Base-by-base conservation (phyloP, 495 filamentous ascomycete genomes). In the Neurospora terricola region DNA sequence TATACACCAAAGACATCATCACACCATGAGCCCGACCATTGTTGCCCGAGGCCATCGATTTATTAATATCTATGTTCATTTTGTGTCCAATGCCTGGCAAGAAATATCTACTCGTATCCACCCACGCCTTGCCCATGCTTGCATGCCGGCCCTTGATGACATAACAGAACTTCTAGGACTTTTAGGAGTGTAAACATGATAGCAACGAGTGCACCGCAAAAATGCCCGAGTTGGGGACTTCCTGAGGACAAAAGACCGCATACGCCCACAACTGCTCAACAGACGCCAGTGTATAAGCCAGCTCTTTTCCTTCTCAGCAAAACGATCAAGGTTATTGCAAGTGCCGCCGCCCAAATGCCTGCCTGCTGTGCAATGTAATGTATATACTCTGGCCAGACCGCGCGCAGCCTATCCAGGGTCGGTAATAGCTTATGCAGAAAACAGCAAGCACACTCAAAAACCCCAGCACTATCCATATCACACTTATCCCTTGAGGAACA, bases 401-500 rank as follows among this genome's bases (percentile, higher is more conserved):
- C 7, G 54, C 27, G 12, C 54, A 66, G 54, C 30, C 54, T 66
- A 66, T 36, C 54, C 54, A 66, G 12, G 54, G 54, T 66, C 54
- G 27, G 54, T 66, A 9, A 30, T 66, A 66, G 14, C 54, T 30
- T 66, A 34, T 34, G 14, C 54, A 66, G 14, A 34, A 66, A 34
- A 36, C 54, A 66, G 14, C 54, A 66, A 66, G 27, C 21, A 16
- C 27, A 18, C 27, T 18, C 54, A 34, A 34, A 23, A 66, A 4
- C 54, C 54, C 27, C 14, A 34, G 27, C 23, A 62, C n/a, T 30
- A 66, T 34, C 14, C 54, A 16, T 34, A 34, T 36, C 5, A 14
- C 54, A 7, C 75, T 80, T 87, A 89, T 30, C 80, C 80, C 79
- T 82, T 86, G 70, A 89, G 82, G 79, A 88, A 88, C 79, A 89